A percentile compares a stretch with the other conserved stretches of the same genome.
phyloP scores from a whole-genome alignment of 306 rosid species.

The Quercus glauca region DNA sequence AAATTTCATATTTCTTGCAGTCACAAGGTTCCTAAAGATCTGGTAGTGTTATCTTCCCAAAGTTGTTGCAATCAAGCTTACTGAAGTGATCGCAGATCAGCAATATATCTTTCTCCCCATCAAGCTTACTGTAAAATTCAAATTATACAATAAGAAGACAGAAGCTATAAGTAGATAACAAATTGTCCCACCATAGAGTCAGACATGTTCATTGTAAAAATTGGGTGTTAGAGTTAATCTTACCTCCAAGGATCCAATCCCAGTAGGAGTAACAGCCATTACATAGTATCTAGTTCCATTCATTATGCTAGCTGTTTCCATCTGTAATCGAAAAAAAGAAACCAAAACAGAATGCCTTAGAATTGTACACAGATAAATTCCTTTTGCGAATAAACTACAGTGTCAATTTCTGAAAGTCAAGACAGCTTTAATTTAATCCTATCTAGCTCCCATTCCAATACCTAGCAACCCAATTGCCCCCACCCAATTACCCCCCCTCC shows the following conservation, averaged over 20 bases:
- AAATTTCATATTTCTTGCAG: no score
- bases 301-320: conserved; percentile 76
- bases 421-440: not conserved
- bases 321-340: conserved; percentile 50
- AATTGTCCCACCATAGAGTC: conserved; percentile 1
- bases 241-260: conserved; percentile 81
- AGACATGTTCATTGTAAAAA: not conserved
- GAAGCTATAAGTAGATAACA: conserved; percentile 2
- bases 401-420: conserved; percentile 5
- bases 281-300: conserved; percentile 88
- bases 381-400: not conserved
- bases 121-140: no score
- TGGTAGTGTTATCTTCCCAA: no score
- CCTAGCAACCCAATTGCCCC: not conserved
- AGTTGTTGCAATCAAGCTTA: no score
- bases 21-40: no score
- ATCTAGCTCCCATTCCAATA: not conserved
- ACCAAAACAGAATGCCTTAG: conserved; percentile 27
- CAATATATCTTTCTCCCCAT: no score
- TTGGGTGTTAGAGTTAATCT: conserved; percentile 28
- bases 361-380: not conserved
- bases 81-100: no score
- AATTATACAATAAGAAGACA: conserved; percentile 14
- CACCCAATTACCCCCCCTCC: not conserved
- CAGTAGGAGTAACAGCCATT: conserved; percentile 97